These are phyloP conservation scores for Suhomyces sp. DNA, from an alignment of 805 yeast genomes.

Conservation along the genomic window DNA sequence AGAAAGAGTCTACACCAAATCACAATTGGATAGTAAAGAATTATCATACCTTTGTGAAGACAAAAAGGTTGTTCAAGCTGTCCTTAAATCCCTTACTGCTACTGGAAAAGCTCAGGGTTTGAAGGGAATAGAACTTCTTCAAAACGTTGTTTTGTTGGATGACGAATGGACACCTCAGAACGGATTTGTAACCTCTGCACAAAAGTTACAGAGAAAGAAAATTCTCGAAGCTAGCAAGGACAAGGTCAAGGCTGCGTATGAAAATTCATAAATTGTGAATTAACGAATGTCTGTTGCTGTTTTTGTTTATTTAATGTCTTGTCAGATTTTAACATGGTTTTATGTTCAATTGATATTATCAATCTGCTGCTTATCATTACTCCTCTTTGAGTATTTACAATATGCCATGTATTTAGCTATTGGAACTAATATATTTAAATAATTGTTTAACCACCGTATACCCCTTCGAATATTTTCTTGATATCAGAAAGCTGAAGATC, in stretches of 20 bases:
- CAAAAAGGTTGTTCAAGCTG: conserved; percentile 51
- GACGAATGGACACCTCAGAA: conserved; percentile 98
- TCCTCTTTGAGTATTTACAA: no score
- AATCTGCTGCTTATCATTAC: no score
- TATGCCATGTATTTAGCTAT: no score
- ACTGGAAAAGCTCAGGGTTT: conserved; percentile 84
- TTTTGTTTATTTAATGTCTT: no score
- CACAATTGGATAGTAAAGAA: conserved; percentile 44
- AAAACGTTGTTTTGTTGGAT: conserved; percentile 73
- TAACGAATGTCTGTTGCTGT: no score
- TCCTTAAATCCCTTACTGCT: conserved; percentile 57
- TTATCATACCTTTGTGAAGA: conserved; percentile 55
- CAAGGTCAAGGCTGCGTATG: conserved; percentile 66
- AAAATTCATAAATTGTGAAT: conserved; percentile 2
- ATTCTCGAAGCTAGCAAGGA: conserved; percentile 69
- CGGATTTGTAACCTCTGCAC: conserved; percentile 93
- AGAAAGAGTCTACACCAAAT: conserved; percentile 47
- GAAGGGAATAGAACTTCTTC: conserved; percentile 79
- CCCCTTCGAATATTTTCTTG: conserved; percentile 48
- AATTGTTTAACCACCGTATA: conserved; percentile 31
- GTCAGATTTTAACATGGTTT: no score
- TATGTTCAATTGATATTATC: background rate
- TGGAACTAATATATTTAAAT: no score
- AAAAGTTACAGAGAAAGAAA: conserved; percentile 91
- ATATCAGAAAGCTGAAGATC: conserved; percentile 39